Conservation (phyloP, 2,329 filamentous ascomycete species). For the Penicillium sp. region DNA sequence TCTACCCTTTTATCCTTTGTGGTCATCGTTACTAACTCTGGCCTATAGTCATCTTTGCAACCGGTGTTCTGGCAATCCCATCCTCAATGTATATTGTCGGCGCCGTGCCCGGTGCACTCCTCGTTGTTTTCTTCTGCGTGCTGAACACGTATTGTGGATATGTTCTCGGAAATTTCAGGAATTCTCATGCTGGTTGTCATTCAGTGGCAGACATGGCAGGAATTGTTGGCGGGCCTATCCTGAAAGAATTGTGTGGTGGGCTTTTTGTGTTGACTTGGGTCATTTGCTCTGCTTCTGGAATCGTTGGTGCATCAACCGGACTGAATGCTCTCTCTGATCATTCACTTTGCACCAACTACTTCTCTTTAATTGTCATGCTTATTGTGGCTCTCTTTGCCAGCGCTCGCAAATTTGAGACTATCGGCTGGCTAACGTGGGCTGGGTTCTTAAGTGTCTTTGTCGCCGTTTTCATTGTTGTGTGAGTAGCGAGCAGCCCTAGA, state of each 20-base stretch:
- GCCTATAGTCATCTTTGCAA: conserved; percentile 44
- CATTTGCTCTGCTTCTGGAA: conserved; percentile 53
- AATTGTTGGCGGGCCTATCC: conserved; percentile 49
- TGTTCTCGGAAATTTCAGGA: conserved; percentile 48
- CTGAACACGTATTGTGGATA: conserved; percentile 47
- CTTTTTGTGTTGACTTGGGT: conserved; percentile 56
- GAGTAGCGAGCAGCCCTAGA: background rate
- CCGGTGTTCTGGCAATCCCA: conserved; percentile 47
- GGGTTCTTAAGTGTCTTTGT: conserved; percentile 56
- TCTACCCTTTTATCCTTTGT: background rate
- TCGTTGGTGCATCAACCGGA: conserved; percentile 54
- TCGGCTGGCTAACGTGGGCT: conserved; percentile 57
- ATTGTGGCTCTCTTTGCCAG: conserved; percentile 37
- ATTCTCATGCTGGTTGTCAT: conserved; percentile 48
- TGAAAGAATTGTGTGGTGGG: conserved; percentile 51
- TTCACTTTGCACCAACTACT: conserved; percentile 55
- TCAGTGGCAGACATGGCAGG: conserved; percentile 55
- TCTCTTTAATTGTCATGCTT: conserved; percentile 49
- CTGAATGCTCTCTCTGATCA: conserved; percentile 57
- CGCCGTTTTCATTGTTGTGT: conserved; percentile 54
- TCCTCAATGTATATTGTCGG: conserved; percentile 45
- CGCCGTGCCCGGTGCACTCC: conserved; percentile 45
- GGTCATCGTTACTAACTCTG: background rate
- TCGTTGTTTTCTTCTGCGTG: conserved; percentile 44
- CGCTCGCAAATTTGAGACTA: conserved; percentile 54